phyloP scores from a whole-genome alignment of 1,139 yeast species.

The Pneumocystis sp. region DNA sequence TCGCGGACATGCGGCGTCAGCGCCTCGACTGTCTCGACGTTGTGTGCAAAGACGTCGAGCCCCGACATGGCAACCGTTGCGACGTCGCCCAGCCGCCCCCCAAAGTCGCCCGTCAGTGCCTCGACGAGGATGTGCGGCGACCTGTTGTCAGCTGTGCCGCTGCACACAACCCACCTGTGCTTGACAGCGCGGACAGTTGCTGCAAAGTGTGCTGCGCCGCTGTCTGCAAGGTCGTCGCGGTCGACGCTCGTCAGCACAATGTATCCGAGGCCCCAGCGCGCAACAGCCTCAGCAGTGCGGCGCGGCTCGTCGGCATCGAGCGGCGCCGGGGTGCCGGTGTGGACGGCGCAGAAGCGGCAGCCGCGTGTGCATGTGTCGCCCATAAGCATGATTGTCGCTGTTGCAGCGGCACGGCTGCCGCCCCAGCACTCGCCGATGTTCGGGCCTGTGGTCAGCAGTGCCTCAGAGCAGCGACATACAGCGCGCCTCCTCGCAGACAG shows the following conservation, averaged over 20 bases:
- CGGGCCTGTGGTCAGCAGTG: conserved; percentile 30
- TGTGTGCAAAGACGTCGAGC: conserved; percentile 92
- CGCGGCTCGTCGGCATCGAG: conserved; percentile 96
- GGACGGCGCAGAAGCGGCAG: conserved; percentile 91
- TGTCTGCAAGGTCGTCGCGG: conserved; percentile 85
- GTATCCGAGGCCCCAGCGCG: conserved; percentile 97
- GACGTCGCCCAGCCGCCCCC: conserved; percentile 77
- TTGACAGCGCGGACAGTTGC: conserved; percentile 78
- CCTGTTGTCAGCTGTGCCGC: too few species aligned
- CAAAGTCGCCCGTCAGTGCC: conserved; percentile 86
- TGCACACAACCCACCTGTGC: too few species aligned
- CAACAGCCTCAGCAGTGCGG: conserved; percentile 92
- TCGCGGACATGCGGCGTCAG: conserved; percentile 92
- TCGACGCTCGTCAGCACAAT: conserved; percentile 96
- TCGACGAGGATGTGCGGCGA: conserved; percentile 89
- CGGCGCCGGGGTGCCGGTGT: conserved; percentile 57
- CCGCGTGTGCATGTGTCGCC: conserved; percentile 99
- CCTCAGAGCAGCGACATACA: conserved; percentile 29
- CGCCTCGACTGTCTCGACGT: conserved; percentile 88
- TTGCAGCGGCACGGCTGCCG: conserved; percentile 88
- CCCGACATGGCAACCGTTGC: conserved; percentile 71
- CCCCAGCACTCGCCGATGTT: conserved; percentile 99
- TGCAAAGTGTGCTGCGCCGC: conserved; percentile 83
- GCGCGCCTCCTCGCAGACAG: conserved; percentile 92
- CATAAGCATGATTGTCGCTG: conserved; percentile 95